Conservation (phyloP, 2,329 filamentous ascomycete genomes). For the Alternaria novae-zelandiae region DNA sequence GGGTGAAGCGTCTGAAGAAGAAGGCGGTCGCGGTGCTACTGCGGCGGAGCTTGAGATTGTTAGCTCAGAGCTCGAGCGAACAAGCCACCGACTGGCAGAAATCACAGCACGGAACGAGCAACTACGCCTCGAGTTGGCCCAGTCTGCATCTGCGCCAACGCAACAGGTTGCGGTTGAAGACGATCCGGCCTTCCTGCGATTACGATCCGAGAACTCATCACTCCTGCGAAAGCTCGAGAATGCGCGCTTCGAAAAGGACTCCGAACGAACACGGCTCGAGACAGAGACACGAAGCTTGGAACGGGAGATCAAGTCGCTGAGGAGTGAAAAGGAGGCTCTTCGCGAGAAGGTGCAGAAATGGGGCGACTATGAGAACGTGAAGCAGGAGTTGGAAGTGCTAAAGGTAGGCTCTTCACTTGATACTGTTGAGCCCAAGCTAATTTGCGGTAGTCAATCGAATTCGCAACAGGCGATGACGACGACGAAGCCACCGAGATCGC, state of each 20-base stretch:
- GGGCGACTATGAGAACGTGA: constrained; percentile 94
- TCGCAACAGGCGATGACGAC: constrained; percentile 83
- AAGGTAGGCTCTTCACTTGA: constrained; percentile 59
- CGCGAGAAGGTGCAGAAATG: constrained; percentile 85
- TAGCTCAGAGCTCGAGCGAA: constrained; percentile 87
- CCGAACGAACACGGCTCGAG: constrained; percentile 77
- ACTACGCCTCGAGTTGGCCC: constrained; percentile 85
- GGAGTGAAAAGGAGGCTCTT: constrained; percentile 80
- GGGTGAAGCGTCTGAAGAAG: constrained; percentile 67
- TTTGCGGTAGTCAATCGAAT: constrained; percentile 77
- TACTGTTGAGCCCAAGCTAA: constrained; percentile 11
- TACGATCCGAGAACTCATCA: constrained; percentile 92
- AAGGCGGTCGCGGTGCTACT: constrained; percentile 68
- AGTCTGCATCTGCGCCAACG: constrained; percentile 75
- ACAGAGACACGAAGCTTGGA: constrained; percentile 78
- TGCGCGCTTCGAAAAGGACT: constrained; percentile 81
- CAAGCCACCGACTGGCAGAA: constrained; percentile 84
- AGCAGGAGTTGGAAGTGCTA: constrained; percentile 92
- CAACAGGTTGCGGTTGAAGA: constrained; percentile 76
- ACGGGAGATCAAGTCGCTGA: constrained; percentile 74
- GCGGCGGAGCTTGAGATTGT: constrained; percentile 94
- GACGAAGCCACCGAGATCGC: constrained; percentile 46
- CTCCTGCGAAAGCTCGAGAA: constrained; percentile 88
- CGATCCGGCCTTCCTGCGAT: constrained; percentile 84
- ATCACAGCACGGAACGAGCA: constrained; percentile 95